Conservation (phyloP, 1,284 basidiomycete genomes). For the Rhodotorula sp. region DNA sequence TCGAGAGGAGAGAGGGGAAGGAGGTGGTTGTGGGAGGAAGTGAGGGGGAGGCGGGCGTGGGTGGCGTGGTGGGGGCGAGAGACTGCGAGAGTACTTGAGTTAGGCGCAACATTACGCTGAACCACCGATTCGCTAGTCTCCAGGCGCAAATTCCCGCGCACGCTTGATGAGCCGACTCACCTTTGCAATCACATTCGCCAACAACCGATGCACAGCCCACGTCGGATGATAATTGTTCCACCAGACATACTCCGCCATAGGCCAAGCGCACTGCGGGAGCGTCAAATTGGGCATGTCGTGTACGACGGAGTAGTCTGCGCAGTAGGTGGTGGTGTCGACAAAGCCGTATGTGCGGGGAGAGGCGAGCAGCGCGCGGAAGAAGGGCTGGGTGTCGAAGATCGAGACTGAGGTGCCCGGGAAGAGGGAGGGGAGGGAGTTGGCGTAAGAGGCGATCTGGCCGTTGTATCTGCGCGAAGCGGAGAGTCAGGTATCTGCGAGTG, state of each 20-base stretch:
- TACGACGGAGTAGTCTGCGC: background rate
- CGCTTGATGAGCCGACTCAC: background rate
- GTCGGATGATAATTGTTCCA: constrained; percentile 21
- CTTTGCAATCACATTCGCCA: constrained; percentile 2
- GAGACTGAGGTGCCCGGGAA: background rate
- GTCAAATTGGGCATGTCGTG: background rate
- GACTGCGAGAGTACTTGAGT: background rate
- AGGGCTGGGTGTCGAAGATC: constrained; percentile 17
- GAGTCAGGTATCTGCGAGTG: no score
- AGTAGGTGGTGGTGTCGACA: constrained; percentile 6
- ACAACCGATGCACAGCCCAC: constrained; percentile 19
- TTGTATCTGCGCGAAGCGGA: constrained; percentile 12
- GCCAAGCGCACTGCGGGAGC: constrained; percentile 5
- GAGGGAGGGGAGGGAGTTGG: background rate
- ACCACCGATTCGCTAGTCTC: no score
- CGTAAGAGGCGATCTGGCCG: background rate
- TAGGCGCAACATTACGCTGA: no score
- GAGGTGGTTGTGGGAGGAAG: background rate
- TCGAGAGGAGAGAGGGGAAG: constrained; percentile 46
- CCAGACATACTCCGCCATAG: constrained; percentile 19
- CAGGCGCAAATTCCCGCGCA: no score
- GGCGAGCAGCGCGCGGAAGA: constrained; percentile 23
- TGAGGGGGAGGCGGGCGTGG: no score
- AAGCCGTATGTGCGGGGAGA: constrained; percentile 14
- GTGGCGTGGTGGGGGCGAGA: background rate